A percentile compares a stretch with the other conserved stretches of the same genome.
These are phyloP conservation scores for Magnusiomyces suaveolens DNA, from an alignment of 1,139 yeast genomes.

Conservation along the genomic window DNA sequence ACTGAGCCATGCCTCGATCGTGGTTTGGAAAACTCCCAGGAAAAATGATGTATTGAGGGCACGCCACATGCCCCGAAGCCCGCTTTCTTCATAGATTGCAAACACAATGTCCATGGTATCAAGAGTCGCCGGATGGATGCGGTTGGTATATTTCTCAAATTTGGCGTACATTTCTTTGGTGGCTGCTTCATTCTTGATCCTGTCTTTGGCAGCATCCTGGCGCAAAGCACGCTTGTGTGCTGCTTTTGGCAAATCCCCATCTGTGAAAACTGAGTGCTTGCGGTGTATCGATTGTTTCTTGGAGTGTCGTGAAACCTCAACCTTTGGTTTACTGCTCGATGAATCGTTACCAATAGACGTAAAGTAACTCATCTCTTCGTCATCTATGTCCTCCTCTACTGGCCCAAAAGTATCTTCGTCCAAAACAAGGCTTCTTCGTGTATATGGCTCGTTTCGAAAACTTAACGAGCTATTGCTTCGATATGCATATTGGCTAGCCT, in stretches of 20 bases:
- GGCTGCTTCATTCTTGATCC: background rate
- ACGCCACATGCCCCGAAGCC: constrained; percentile 75
- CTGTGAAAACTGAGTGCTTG: too few species aligned
- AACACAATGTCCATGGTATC: constrained; percentile 65
- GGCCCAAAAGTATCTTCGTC: constrained; percentile 10
- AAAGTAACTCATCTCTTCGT: constrained; percentile 43
- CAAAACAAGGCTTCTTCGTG: constrained; percentile 3
- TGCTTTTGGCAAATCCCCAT: too few species aligned
- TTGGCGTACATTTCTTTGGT: background rate
- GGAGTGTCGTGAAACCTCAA: too few species aligned
- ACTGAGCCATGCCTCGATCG: constrained; percentile 85
- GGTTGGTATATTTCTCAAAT: constrained; percentile 16
- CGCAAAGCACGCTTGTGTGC: background rate
- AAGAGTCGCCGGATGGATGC: constrained; percentile 51
- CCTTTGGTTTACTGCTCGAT: too few species aligned
- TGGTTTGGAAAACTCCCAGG: constrained; percentile 61
- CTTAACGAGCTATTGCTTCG: constrained; percentile 14
- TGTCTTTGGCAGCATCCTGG: background rate
- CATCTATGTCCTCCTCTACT: constrained; percentile 24
- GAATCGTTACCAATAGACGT: constrained; percentile 24
- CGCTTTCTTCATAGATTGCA: constrained; percentile 63
- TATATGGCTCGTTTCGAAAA: constrained; percentile 6
- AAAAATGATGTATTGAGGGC: constrained; percentile 82
- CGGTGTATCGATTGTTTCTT: too few species aligned
- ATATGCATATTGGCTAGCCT: constrained; percentile 11